Conservation (phyloP, 1,139 yeast genomes). For the Sugiyamaella pinicola region DNA sequence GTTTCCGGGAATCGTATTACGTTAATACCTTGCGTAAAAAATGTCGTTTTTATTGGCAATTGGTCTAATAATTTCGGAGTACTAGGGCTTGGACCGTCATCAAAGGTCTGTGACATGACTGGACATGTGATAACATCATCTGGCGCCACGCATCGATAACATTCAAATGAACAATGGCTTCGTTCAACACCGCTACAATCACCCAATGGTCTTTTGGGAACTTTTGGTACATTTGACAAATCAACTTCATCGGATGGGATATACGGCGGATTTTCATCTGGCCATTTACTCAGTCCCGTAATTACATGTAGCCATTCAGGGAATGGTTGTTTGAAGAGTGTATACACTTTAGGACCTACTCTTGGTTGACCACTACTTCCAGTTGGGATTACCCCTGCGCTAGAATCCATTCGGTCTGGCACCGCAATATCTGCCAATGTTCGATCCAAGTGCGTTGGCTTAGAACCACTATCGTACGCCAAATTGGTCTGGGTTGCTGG, state of each 20-base stretch:
- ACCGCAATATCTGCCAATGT: conserved; percentile 5
- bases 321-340: conserved; percentile 42
- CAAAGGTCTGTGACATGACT: conserved; percentile 78
- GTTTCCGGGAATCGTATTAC: conserved; percentile 75
- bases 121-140: conserved; percentile 82
- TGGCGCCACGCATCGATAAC: conserved; percentile 72
- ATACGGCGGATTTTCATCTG: conserved; percentile 82
- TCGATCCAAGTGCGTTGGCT: conserved; percentile 10
- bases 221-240: conserved; percentile 52
- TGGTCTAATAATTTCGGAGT: conserved; percentile 61
- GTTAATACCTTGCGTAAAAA: conserved; percentile 83
- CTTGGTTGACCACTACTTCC: neutral
- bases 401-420: neutral
- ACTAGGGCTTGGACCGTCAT: conserved; percentile 86
- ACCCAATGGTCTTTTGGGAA: conserved; percentile 59
- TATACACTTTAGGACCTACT: neutral
- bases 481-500: neutral
- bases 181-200: conserved; percentile 55
- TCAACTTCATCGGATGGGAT: conserved; percentile 75
- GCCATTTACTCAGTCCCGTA: conserved; percentile 80
- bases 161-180: conserved; percentile 78
- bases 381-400: neutral
- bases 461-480: conserved; percentile 14
- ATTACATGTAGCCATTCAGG: conserved; percentile 78
- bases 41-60: conserved; percentile 63